These are phyloP conservation scores for Ustilago esculenta DNA, from an alignment of 1,284 basidiomycete genomes.

Conservation along the genomic window DNA sequence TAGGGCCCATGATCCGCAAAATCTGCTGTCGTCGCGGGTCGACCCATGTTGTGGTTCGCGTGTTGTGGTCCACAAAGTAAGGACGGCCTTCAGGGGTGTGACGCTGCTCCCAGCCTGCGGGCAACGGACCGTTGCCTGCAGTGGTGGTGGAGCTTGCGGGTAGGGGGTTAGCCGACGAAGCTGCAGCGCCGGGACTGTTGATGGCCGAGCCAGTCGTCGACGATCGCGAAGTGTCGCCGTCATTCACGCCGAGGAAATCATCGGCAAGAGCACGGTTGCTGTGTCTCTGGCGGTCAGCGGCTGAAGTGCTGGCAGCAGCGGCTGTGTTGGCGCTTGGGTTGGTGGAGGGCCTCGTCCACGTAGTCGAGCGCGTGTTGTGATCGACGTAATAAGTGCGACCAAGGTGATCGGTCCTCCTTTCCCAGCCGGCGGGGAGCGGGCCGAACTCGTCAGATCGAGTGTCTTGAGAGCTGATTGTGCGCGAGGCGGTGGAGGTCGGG, in stretches of 20 bases:
- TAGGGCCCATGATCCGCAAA: slow-evolving; percentile 84
- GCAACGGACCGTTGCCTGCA: slow-evolving; percentile 81
- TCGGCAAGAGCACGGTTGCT: slow-evolving; percentile 65
- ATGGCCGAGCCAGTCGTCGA: slow-evolving; percentile 36
- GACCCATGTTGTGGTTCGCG: slow-evolving; percentile 96
- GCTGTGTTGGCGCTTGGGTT: slow-evolving; percentile 54
- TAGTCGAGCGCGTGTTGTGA: slow-evolving; percentile 91
- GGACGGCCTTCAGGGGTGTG: slow-evolving; percentile 96
- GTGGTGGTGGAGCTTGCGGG: slow-evolving; percentile 72
- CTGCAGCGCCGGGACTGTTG: slow-evolving; percentile 29
- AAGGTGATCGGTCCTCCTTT: slow-evolving; percentile 86
- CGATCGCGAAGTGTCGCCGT: slow-evolving; percentile 41
- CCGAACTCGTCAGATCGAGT: slow-evolving; percentile 57
- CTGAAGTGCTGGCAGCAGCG: slow-evolving; percentile 53
- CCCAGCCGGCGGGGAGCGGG: slow-evolving; percentile 85
- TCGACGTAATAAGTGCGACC: slow-evolving; percentile 81
- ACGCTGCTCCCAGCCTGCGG: slow-evolving; percentile 97
- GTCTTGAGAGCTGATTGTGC: slow-evolving; percentile 33
- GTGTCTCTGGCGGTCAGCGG: slow-evolving; percentile 62
- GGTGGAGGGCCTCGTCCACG: slow-evolving; percentile 76
- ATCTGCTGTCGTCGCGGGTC: slow-evolving; percentile 91
- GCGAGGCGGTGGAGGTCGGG: slow-evolving; percentile 16
- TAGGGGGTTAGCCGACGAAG: slow-evolving; percentile 37
- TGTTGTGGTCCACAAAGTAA: slow-evolving; percentile 92
- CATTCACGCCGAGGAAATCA: slow-evolving; percentile 65